Evolutionary conservation across 2,329 filamentous ascomycete genomes (phyloP), one percentile per base, ranked within the genome.

Genomic region (Venturia carpophila): DNA sequence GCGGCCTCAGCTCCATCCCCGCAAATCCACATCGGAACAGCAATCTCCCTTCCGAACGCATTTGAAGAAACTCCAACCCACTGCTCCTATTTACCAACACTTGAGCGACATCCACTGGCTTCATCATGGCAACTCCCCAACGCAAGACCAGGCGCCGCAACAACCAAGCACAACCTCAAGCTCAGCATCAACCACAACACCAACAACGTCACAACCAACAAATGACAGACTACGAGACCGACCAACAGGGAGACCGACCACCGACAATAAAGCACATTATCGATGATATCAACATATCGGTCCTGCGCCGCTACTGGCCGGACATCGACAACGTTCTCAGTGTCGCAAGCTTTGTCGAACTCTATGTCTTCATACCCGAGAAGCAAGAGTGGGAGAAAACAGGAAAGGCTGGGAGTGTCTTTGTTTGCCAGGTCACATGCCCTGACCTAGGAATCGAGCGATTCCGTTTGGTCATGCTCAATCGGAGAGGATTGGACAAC

Each of bases 401-500:
- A 58, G 89, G 87, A 65, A 83, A 92, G 13, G 92, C 96, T 76
- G 94, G 94, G 47, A 90, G 91, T 15, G 80, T 97, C 68, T 99
- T 97, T 75, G 84, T 97, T 64, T 95, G 90, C 79, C 83, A 89
- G 68, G 77, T 87, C 19, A 69, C 69, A 2, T 71, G 73, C 7
- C 71, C 69, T 4, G 66, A 84, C 64, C 66, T 68, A 11, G 73
- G 71, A 60, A 68, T 69, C 17, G 72, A 77, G 58, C 74, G 78
- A 30, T 81, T 77, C 69, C 74, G 73, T 61, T 76, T 78, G 30
- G 71, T 80, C 63, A 78, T 82, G 13, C 69, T 81, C 60, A 82
- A 82, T 67, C 74, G 80, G 34, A 77, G 79, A 61, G 76, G 77
- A 15, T 71, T 80, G 52, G 78, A 81, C 62, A 81, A 80, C 69